A percentile compares a stretch with the other conserved stretches of the same genome.
Evolutionary conservation across 1,284 basidiomycete genomes (phyloP).

Genomic region (Leccinum angustisporum): DNA sequence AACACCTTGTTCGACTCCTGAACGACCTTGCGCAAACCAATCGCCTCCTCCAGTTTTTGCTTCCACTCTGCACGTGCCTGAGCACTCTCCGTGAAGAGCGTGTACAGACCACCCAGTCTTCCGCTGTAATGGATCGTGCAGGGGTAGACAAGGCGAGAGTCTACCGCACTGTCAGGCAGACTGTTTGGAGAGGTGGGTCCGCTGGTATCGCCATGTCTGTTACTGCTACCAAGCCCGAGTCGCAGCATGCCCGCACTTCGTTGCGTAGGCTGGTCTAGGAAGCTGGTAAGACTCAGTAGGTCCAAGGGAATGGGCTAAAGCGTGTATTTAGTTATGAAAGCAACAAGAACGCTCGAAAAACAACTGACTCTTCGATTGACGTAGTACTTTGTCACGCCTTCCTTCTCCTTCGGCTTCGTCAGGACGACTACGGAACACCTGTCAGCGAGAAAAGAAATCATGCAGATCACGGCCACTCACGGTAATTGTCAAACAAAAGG

Average conservation of each 20-base stretch:
- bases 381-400: constrained; percentile 71
- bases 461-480: constrained; percentile 47
- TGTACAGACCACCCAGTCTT: constrained; percentile 77
- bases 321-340: constrained; percentile 2
- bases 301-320: constrained; percentile 86
- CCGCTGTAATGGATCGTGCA: constrained; percentile 86
- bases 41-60: constrained; percentile 84
- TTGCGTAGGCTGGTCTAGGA: constrained; percentile 72
- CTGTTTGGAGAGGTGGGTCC: constrained; percentile 38
- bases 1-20: constrained; percentile 93
- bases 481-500: constrained; percentile 90
- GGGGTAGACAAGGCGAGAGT: constrained; percentile 76
- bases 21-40: constrained; percentile 80
- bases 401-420: constrained; percentile 78
- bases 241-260: constrained; percentile 63
- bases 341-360: background rate
- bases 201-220: constrained; percentile 32
- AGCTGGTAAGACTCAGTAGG: constrained; percentile 78
- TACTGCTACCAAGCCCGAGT: constrained; percentile 42
- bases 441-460: constrained; percentile 7
- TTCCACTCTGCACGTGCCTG: constrained; percentile 85
- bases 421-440: constrained; percentile 66
- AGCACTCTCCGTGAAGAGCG: constrained; percentile 81
- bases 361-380: constrained; percentile 76
- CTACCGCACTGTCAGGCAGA: constrained; percentile 42